Percentiles rank a stretch among this genome's conserved stretches.
These are phyloP conservation scores for Penicillium sp. DNA, from an alignment of 2,329 filamentous ascomycete genomes.

Conservation along the genomic window DNA sequence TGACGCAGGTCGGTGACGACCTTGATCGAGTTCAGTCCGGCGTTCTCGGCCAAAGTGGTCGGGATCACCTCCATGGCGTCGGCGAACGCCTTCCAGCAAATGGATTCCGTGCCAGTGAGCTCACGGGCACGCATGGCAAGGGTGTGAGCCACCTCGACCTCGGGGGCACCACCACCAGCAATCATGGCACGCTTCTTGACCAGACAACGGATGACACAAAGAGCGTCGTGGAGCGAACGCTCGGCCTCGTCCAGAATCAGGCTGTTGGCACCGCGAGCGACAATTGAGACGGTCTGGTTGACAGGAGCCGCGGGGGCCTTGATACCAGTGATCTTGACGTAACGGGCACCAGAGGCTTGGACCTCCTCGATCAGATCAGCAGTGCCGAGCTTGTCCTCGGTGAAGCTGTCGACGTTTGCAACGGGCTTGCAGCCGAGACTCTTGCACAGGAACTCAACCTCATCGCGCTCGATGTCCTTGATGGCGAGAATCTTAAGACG, in stretches of 20 bases:
- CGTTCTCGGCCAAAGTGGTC: constrained; percentile 95
- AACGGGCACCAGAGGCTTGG: constrained; percentile 81
- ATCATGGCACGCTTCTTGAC: constrained; percentile 99
- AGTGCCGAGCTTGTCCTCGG: constrained; percentile 94
- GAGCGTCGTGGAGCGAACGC: constrained; percentile 93
- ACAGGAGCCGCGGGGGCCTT: constrained; percentile 65
- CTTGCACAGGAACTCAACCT: constrained; percentile 99
- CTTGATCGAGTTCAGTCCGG: constrained; percentile 96
- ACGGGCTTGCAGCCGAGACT: constrained; percentile 98
- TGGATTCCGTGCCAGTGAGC: constrained; percentile 88
- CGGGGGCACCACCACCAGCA: constrained; percentile 91
- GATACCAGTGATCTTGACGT: constrained; percentile 93
- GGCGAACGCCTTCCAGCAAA: constrained; percentile 99
- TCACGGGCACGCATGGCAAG: constrained; percentile 81
- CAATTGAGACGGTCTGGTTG: constrained; percentile 86
- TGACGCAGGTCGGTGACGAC: constrained; percentile 95
- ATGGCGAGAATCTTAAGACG: constrained; percentile 94
- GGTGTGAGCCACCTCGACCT: constrained; percentile 92
- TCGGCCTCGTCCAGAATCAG: constrained; percentile 97
- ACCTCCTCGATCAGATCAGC: constrained; percentile 95
- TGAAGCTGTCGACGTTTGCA: constrained; percentile 97
- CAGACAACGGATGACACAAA: constrained; percentile 94
- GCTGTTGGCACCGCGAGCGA: constrained; percentile 90
- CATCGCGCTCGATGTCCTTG: constrained; percentile 98
- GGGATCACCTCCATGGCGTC: constrained; percentile 97